These are phyloP conservation scores for Geranium brycei DNA, from an alignment of 345 rosid species.

Conservation along the genomic window DNA sequence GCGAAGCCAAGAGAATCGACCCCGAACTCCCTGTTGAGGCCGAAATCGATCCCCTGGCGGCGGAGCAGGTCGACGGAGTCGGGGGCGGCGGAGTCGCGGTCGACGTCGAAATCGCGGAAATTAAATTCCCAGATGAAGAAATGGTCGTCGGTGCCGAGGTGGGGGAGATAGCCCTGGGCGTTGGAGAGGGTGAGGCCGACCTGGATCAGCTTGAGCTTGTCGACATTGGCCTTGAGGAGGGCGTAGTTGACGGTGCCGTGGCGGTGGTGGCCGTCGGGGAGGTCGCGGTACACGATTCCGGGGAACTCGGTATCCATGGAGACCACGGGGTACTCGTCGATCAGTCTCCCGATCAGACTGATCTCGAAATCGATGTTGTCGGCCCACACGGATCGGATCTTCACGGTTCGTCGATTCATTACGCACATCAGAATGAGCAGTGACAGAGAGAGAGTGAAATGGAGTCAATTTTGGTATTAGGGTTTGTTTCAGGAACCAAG, in stretches of 20 bases:
- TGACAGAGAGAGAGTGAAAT: too few species aligned
- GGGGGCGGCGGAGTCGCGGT: conserved; percentile 20
- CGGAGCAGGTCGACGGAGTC: conserved; percentile 30
- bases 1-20: conserved; percentile 21
- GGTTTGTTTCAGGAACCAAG: too few species aligned
- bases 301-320: conserved; percentile 45
- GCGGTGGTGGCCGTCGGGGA: conserved; percentile 2
- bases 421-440: too few species aligned
- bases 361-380: neutral
- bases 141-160: conserved; percentile 19
- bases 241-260: conserved; percentile 18
- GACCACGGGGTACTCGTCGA: conserved; percentile 16
- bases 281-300: conserved; percentile 22
- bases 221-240: conserved; percentile 31
- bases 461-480: too few species aligned
- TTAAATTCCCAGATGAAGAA: conserved; percentile 35
- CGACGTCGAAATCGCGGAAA: conserved; percentile 29
- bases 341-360: too few species aligned
- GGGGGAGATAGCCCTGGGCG: conserved; percentile 25
- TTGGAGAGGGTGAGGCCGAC: conserved; percentile 28
- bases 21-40: conserved; percentile 17
- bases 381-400: conserved; percentile 24
- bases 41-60: conserved; percentile 28
- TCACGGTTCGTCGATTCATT: neutral
- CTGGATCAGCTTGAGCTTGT: conserved; percentile 31